These are phyloP conservation scores for Cyclostephanos tholiformis DNA, from an alignment of 108 stramenopile species.

Conservation along the genomic window DNA sequence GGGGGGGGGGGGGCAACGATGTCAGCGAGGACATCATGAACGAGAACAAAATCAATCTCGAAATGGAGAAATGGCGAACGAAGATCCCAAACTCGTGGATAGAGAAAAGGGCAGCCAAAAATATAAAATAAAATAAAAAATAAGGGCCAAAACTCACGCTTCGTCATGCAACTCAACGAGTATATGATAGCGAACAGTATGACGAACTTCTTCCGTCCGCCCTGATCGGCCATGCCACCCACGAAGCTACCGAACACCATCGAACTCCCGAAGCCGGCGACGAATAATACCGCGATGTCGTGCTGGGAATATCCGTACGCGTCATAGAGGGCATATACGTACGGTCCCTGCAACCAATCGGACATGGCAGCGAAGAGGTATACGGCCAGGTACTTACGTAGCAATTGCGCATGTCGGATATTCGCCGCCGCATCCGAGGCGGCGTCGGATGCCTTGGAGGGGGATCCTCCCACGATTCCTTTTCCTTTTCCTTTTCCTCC, in stretches of 20 bases:
- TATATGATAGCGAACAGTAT: conserved; percentile 90
- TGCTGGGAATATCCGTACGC: conserved; percentile 90
- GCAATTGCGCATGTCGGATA: conserved; percentile 54
- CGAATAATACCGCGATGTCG: conserved; percentile 88
- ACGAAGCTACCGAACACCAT: conserved; percentile 82
- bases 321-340: conserved; percentile 96
- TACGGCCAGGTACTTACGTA: conserved; percentile 83
- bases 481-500: too few species aligned
- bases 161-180: conserved; percentile 78
- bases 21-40: too few species aligned
- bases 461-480: neutral
- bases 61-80: too few species aligned
- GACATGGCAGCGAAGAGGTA: conserved; percentile 90
- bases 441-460: conserved; percentile 7
- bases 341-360: conserved; percentile 99
- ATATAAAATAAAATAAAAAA: neutral
- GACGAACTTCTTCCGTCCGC: conserved; percentile 85
- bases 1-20: neutral
- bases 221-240: conserved; percentile 72
- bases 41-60: too few species aligned
- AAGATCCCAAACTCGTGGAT: too few species aligned
- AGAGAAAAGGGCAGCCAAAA: too few species aligned
- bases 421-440: conserved; percentile 50
- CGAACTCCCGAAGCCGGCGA: conserved; percentile 86
- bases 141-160: conserved; percentile 73